Base-by-base conservation (phyloP, 768 basidiomycete genomes). In the Pleurotus giganteus region DNA sequence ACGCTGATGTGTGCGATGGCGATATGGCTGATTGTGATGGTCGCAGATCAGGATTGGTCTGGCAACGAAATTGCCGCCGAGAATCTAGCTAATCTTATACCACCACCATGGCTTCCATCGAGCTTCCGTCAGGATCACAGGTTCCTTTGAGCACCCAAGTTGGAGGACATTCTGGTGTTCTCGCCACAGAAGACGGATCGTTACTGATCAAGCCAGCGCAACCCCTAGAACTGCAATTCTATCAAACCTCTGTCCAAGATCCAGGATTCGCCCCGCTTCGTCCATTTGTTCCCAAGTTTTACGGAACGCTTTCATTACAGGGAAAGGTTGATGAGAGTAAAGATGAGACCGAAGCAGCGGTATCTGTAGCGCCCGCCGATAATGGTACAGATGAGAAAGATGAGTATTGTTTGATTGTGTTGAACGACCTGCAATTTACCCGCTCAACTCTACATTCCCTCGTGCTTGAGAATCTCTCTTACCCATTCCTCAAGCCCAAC, bases 391-490 rank as follows among this genome's bases (percentile, higher is more conserved):
- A 81, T 78, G 68, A 74, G 77, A 55, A 41, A 55, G 57, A 58
- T 55, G 29, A 59, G 56, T 47, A 41, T 32, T 9, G 19, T 37
- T 36, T 17, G 56, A 31, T 43, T 37, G 17, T 19, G 2, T 24
- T 11, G 15, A 23, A 34, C 12, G 21, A 17, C 29, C 23, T 15
- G 15, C 54, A 23, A 43, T 41, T 27, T 27, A 32, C 49, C n/a
- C 32, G 27, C 29, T 44, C 49, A 55, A 59, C 50, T 60, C 50
- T 60, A 75, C 84, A 94, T 75, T 86, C 83, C 56, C 73, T 96
- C 51, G 91, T 96, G 27, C 71, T 99, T 2, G 88, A 95, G 71
- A 98, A 99, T 67, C 72, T 94, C 11, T 71, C 88, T 2, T 69
- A 86, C 60, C 65, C 77, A 1, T 98, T 94, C 74, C 61, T 70